These are phyloP conservation scores for Parietichytrium sp. DNA, from an alignment of 108 stramenopile genomes.

Conservation along the genomic window DNA sequence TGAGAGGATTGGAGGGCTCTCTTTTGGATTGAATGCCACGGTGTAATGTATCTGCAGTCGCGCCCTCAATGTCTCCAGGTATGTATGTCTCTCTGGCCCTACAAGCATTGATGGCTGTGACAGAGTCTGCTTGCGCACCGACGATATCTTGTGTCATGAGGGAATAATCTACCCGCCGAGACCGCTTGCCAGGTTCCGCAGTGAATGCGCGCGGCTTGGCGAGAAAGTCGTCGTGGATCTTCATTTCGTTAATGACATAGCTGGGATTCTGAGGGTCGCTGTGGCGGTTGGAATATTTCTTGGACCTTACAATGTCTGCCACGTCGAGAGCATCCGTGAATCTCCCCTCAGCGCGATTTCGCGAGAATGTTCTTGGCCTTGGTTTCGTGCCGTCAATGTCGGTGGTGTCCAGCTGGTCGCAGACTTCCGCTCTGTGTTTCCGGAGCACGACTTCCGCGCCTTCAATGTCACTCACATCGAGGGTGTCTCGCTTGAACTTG, in stretches of 20 bases:
- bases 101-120: background rate
- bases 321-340: background rate
- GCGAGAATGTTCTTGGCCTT: background rate
- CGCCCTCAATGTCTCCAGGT: background rate
- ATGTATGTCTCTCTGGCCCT: background rate
- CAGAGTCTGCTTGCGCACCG: conserved; percentile 8
- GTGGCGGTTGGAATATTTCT: background rate
- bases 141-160: background rate
- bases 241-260: background rate
- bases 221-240: background rate
- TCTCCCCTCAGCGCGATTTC: background rate
- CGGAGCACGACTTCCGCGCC: background rate
- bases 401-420: background rate
- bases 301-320: background rate
- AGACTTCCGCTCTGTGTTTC: background rate
- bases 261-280: background rate
- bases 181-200: background rate
- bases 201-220: background rate
- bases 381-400: conserved; percentile 25
- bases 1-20: background rate
- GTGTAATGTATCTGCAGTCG: background rate
- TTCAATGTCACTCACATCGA: conserved; percentile 18
- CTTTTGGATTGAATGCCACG: background rate
- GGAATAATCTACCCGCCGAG: background rate
- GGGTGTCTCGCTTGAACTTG: background rate